Evolutionary conservation across 495 filamentous ascomycete species (phyloP), one percentile per base, ranked within the genome.

Genomic region (Neurospora hispaniola): DNA sequence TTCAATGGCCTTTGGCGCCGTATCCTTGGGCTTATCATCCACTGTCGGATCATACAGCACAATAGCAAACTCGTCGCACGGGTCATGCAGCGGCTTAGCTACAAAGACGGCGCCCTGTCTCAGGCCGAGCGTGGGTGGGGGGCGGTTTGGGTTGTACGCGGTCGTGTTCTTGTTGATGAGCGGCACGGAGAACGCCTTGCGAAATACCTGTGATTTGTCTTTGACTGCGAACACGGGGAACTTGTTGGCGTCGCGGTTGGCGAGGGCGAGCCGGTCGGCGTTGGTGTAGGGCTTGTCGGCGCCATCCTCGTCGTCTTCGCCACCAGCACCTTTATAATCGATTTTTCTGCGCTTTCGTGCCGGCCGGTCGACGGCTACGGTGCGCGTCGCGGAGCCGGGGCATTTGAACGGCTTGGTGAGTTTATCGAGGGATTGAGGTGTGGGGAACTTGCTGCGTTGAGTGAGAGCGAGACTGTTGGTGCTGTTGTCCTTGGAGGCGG

Each of bases 21-120:
- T 20, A 54, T 84, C 86, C 42, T 87, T 88, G 0, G 90, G 87
- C 74, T 92, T 90, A 77, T 94, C 94, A 77, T 99, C 96, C 43
- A 98, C 83, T 0, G 96, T 99, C 16, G 96, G 96, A 78, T 99
- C 96, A 76, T 96, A 94, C 11, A 99, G 82, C 7, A 99, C 96
- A 76, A 99, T 98, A 1, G 96, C 91, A 82, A 98, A 97, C 77
- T 99, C 96, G 72, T 93, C 96, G 78, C 91, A 93, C 0, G 96
- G 96, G 77, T 99, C 96, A 79, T 99, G 96, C 71, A 99, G 80
- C 48, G 96, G 91, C 76, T 93, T 97, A 27, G 94, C 93, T 14
- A 97, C 86, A 80, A 98, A 98, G 7, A 89, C 88, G 2, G 92
- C 90, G 12, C 95, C 94, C 78, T 88, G 90, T 74, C 96, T 85